Evolutionary conservation across 192 early-diverging fungal genomes (phyloP), one percentile per base, ranked within the genome.

Genomic region (Obelidium mucronatum): DNA sequence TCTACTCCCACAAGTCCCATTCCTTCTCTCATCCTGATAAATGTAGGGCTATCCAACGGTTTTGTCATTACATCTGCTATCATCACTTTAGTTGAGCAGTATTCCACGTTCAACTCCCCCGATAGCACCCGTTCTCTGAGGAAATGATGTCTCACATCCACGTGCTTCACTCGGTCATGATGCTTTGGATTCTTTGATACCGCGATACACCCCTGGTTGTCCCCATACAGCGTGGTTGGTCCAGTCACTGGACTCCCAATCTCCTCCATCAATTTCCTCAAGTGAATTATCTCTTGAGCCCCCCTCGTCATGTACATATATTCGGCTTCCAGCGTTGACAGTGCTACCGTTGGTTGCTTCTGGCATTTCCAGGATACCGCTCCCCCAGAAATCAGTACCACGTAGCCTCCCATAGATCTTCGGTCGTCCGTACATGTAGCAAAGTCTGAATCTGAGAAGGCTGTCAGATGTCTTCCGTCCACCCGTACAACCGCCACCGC

Each of bases 61-160:
- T n/a, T n/a, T n/a, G n/a, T n/a, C n/a, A n/a, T n/a, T n/a, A n/a
- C n/a, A n/a, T n/a, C n/a, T n/a, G n/a, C n/a, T n/a, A n/a, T n/a
- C n/a, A n/a, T n/a, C n/a, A n/a, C n/a, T n/a, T n/a, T n/a, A n/a
- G 31, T 66, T 8, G 64, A 31, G 64, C 11, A 8, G 64, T 40
- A 39, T 28, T 28, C 31, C 19, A 66, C 64, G 11, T 6, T 13
- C 11, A 66, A 8, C 28, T 37, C 5, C 11, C 64, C 31, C 31
- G 6, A 13, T 66, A n/a, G 17, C 31, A 66, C 64, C 19, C 13
- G 24, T 11, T 28, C 19, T 6, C 64, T 6, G 11, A 39, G 13
- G 64, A 40, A 66, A 8, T 24, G 17, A 40, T 66, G 42, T 39
- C 42, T 66, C 6, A 66, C n/a, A 40, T 66, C 64, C 31, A 66